phyloP scores from a whole-genome alignment of 1,284 basidiomycete genomes.

The Lentinula novae-zelandiae region DNA sequence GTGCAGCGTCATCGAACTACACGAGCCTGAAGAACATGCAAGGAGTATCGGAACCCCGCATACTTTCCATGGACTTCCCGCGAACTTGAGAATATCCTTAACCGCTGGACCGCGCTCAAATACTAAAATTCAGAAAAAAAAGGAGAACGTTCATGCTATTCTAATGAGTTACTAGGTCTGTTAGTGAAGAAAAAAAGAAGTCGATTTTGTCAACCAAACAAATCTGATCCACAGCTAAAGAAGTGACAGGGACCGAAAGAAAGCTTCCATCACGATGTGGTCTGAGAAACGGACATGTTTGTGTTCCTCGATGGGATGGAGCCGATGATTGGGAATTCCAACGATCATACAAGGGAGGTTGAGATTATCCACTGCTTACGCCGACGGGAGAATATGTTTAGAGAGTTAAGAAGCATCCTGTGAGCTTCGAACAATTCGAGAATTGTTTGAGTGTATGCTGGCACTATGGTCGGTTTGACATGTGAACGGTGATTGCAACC shows the following conservation, averaged over 20 bases:
- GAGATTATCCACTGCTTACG: not conserved
- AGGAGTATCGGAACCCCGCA: not conserved
- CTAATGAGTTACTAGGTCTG: not conserved
- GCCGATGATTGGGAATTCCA: not conserved
- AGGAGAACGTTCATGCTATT: no score
- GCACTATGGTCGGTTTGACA: not conserved
- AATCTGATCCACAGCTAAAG: not conserved
- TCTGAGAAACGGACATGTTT: no score
- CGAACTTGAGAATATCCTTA: not conserved
- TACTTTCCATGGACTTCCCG: not conserved
- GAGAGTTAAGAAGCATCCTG: not conserved
- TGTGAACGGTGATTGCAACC: slow-evolving; percentile 9
- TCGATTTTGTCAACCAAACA: not conserved
- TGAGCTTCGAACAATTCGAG: not conserved
- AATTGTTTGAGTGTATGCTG: not conserved
- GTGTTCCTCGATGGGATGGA: not conserved
- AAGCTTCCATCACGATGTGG: not conserved
- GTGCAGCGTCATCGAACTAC: not conserved
- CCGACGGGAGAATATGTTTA: not conserved
- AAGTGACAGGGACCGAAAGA: not conserved
- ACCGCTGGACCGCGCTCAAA: not conserved
- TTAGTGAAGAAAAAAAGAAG: not conserved
- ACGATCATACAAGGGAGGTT: not conserved
- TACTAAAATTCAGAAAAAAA: no score
- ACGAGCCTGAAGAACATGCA: not conserved